These are phyloP conservation scores for Trametes cingulata DNA, from an alignment of 768 basidiomycete species.

Conservation along the genomic window DNA sequence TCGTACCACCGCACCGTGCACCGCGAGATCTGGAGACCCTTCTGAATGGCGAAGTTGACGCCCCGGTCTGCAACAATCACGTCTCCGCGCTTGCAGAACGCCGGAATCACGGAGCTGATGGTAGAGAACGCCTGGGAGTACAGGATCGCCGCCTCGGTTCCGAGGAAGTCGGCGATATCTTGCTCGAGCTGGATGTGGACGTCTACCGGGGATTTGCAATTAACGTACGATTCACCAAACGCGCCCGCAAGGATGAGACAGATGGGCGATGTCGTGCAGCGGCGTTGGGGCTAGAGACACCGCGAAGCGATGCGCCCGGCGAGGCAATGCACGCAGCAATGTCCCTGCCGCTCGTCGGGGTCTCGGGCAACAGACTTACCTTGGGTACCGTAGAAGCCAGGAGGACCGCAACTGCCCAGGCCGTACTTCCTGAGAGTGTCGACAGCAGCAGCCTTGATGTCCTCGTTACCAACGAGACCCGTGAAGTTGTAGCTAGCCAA, in stretches of 20 bases:
- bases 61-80: conserved; percentile 98
- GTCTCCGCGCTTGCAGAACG: conserved; percentile 97
- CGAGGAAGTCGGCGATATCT: conserved; percentile 88
- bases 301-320: background rate
- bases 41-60: conserved; percentile 95
- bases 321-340: too few species aligned
- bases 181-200: conserved; percentile 89
- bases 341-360: too few species aligned
- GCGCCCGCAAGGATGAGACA: too few species aligned
- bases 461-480: conserved; percentile 85
- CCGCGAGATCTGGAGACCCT: conserved; percentile 91
- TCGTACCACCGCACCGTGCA: conserved; percentile 94
- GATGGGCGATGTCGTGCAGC: too few species aligned
- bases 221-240: background rate
- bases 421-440: conserved; percentile 88
- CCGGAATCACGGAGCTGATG: conserved; percentile 91
- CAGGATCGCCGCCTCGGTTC: conserved; percentile 84
- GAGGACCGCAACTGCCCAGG: conserved; percentile 92
- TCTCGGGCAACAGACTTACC: conserved; percentile 49
- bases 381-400: conserved; percentile 95
- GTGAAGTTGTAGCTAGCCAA: conserved; percentile 91
- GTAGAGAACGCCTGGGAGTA: conserved; percentile 95
- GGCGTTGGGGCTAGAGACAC: background rate
- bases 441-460: conserved; percentile 81
- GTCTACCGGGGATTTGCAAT: conserved; percentile 47